Evolutionary conservation across 2,329 filamentous ascomycete species (phyloP).

Genomic region (Leptosphaerulina australis): DNA sequence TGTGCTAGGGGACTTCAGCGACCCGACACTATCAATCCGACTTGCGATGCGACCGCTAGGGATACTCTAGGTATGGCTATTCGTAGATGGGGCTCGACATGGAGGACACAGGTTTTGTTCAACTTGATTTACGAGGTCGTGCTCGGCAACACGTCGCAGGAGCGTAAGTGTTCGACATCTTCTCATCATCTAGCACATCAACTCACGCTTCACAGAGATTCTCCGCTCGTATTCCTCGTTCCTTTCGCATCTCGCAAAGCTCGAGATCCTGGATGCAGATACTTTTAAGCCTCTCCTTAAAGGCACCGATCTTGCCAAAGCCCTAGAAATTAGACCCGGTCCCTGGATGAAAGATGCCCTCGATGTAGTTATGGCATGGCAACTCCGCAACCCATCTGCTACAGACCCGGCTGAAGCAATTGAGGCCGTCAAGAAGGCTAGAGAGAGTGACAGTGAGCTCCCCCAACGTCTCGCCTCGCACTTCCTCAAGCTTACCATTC

Average conservation of each 20-base stretch:
- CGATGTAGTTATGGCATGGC: slow-evolving; percentile 84
- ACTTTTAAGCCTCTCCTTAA: slow-evolving; percentile 64
- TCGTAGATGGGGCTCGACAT: slow-evolving; percentile 72
- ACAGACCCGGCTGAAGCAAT: slow-evolving; percentile 61
- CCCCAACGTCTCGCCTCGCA: slow-evolving; percentile 56
- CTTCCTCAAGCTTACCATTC: slow-evolving; percentile 68
- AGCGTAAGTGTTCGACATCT: slow-evolving; percentile 47
- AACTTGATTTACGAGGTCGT: slow-evolving; percentile 69
- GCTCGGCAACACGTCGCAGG: slow-evolving; percentile 46
- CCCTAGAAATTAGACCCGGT: slow-evolving; percentile 71
- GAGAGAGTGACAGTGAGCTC: slow-evolving; percentile 57
- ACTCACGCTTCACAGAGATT: slow-evolving; percentile 47
- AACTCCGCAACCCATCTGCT: slow-evolving; percentile 75
- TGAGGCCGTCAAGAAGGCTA: slow-evolving; percentile 51
- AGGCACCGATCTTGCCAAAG: slow-evolving; percentile 73
- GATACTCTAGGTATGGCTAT: slow-evolving; percentile 77
- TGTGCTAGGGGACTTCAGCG: slow-evolving; percentile 57
- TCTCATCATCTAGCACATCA: not conserved
- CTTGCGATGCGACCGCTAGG: slow-evolving; percentile 54
- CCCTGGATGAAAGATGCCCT: slow-evolving; percentile 84
- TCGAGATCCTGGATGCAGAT: slow-evolving; percentile 59
- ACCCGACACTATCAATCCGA: slow-evolving; percentile 53
- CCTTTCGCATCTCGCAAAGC: slow-evolving; percentile 57
- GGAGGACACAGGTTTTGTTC: slow-evolving; percentile 73
- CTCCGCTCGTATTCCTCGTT: slow-evolving; percentile 61